Conservation (phyloP, 2,329 filamentous ascomycete species). For the Claviceps humidiphila region DNA sequence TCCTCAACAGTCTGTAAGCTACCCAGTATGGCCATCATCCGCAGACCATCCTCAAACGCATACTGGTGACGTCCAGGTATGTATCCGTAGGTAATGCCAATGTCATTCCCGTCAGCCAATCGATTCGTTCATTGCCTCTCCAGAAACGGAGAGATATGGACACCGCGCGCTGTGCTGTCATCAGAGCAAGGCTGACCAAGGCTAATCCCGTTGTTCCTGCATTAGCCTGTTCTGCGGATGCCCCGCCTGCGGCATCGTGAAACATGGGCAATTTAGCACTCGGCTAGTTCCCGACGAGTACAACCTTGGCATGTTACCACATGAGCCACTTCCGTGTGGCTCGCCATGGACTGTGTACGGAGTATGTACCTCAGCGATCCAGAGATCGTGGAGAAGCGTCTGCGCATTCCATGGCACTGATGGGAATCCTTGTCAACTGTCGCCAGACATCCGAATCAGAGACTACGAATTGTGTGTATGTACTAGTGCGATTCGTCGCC, state of each 20-base stretch:
- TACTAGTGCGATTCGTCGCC: too few relatives aligned
- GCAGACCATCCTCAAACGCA: too few relatives aligned
- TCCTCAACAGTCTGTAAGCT: too few relatives aligned
- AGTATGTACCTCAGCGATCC: not conserved
- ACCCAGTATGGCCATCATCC: too few relatives aligned
- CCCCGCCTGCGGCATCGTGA: slow-evolving; percentile 12
- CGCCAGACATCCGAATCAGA: not conserved
- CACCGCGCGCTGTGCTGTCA: not conserved
- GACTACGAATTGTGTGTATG: too few relatives aligned
- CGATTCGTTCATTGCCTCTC: not conserved
- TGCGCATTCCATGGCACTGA: not conserved
- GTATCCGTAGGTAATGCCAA: not conserved
- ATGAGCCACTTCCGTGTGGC: not conserved
- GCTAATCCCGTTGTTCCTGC: slow-evolving; percentile 16
- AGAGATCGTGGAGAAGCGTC: not conserved
- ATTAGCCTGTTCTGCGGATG: slow-evolving; percentile 13
- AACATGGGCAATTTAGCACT: slow-evolving; percentile 15
- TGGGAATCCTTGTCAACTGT: not conserved
- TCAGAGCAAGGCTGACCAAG: slow-evolving; percentile 5
- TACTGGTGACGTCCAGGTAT: too few relatives aligned
- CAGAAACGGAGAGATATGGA: slow-evolving; percentile 3
- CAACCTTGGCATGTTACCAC: not conserved
- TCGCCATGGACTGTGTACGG: not conserved
- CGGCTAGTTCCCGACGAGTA: slow-evolving; percentile 9
- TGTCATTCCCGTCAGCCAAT: not conserved